phyloP scores from a whole-genome alignment of 1,284 basidiomycete genomes.

The Chondrostereum purpureum region DNA sequence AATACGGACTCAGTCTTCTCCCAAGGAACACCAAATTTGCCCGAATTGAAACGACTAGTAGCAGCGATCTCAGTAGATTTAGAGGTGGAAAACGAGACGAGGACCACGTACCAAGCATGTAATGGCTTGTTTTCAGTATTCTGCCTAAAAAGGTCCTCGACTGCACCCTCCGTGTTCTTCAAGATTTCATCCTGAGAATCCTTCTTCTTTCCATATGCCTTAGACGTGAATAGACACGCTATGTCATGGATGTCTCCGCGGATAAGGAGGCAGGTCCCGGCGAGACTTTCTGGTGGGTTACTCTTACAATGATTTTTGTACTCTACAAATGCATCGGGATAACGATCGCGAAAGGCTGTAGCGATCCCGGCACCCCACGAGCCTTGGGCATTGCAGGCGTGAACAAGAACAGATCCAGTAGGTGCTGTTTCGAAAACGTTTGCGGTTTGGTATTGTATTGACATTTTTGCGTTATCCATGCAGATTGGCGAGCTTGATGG shows the following conservation, averaged over 20 bases:
- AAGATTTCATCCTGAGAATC: constrained; percentile 29
- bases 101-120: constrained; percentile 30
- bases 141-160: constrained; percentile 26
- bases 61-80: neutral
- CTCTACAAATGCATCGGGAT: neutral
- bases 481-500: too few relatives aligned
- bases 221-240: constrained; percentile 34
- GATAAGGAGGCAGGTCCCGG: constrained; percentile 31
- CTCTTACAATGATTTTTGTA: neutral
- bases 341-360: neutral
- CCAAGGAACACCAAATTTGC: constrained; percentile 35
- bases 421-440: neutral
- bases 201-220: constrained; percentile 28
- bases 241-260: constrained; percentile 21
- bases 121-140: constrained; percentile 24
- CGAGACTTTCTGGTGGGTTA: constrained; percentile 12
- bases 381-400: neutral
- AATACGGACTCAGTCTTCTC: constrained; percentile 27
- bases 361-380: neutral
- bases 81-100: neutral
- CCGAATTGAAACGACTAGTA: constrained; percentile 32
- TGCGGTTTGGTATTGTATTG: neutral
- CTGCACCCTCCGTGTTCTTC: constrained; percentile 23
- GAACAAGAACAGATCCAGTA: neutral
- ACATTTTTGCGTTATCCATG: too few relatives aligned